Base-by-base conservation (phyloP, 1,284 basidiomycete species). In the Rhizoctonia solani region DNA sequence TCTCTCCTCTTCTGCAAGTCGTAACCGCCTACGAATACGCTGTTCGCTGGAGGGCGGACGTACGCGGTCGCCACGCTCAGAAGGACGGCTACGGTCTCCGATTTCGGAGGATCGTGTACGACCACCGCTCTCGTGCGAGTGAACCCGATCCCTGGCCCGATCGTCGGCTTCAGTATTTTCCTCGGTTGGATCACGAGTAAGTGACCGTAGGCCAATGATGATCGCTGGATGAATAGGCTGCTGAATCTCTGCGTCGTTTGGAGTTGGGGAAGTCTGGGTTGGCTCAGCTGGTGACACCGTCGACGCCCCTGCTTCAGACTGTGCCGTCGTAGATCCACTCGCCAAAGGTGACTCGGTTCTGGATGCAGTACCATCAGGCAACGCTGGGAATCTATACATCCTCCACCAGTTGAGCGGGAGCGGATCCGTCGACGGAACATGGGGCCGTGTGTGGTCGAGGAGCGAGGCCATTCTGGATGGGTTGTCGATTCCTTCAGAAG, bases 311-410 rank as follows among this genome's bases (percentile, higher is more conserved):
- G n/a, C n/a, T n/a, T n/a, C n/a, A n/a, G n/a, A n/a, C n/a, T n/a
- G n/a, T n/a, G n/a, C n/a, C n/a, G n/a, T n/a, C n/a, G n/a, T n/a
- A n/a, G n/a, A n/a, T n/a, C n/a, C n/a, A 32, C 13, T 67, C 16
- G 71, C 54, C 14, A 69, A 53, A 25, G 49, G 50, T 8, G 70
- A 8, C 32, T 53, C 41, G 50, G 61, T 39, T 25, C 69, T 21
- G 44, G 71, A 53, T 27, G 68, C 67, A 9, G 72, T 42, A 29
- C 67, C 69, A 29, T 74, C 41, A 11, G 69, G 66, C 54, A 66
- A 70, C 61, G 71, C 74, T 59, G 87, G 87, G 78, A 90, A 92
- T 39, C 88, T 82, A 74, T 90, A 90, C 72, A 90, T 77, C 68
- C 90, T 80, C 90, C 89, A 91, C 83, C 89, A 88, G 74, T 90